These are phyloP conservation scores for Zostera marina DNA, from an alignment of 116 monocot genomes.

Conservation along the genomic window DNA sequence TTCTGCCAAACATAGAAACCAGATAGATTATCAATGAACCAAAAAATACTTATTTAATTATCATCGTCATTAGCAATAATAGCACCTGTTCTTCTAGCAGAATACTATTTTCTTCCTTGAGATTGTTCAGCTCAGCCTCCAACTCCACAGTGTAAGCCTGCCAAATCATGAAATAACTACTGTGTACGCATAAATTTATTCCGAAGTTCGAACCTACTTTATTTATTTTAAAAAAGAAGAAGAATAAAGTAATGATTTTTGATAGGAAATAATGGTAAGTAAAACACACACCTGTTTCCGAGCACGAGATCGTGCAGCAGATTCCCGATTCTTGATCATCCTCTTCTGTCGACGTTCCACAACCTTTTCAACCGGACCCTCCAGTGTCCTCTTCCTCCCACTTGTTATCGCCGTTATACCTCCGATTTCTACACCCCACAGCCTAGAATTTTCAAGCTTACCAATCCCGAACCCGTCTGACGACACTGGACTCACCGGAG, in stretches of 20 bases:
- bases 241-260: too few species aligned
- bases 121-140: slow-evolving; percentile 53
- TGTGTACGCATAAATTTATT: background rate
- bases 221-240: too few species aligned
- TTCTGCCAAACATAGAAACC: slow-evolving; percentile 15
- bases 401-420: slow-evolving; percentile 5
- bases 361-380: slow-evolving; percentile 40
- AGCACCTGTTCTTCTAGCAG: slow-evolving; percentile 67
- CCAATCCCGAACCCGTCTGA: slow-evolving; percentile 30
- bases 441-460: slow-evolving; percentile 18
- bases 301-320: slow-evolving; percentile 70
- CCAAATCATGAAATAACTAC: background rate
- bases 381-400: slow-evolving; percentile 13
- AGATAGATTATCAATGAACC: background rate
- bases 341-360: slow-evolving; percentile 56
- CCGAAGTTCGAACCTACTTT: too few species aligned
- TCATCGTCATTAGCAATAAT: too few species aligned
- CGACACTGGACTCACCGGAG: slow-evolving; percentile 18
- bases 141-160: slow-evolving; percentile 94
- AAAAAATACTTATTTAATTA: too few species aligned
- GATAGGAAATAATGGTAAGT: too few species aligned
- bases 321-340: slow-evolving; percentile 88
- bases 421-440: slow-evolving; percentile 14
- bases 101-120: slow-evolving; percentile 57
- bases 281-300: slow-evolving; percentile 66